Percentiles rank a stretch among this genome's conserved stretches.
Conservation (phyloP, 2,329 filamentous ascomycete genomes). For the Seiridium unicorne region DNA sequence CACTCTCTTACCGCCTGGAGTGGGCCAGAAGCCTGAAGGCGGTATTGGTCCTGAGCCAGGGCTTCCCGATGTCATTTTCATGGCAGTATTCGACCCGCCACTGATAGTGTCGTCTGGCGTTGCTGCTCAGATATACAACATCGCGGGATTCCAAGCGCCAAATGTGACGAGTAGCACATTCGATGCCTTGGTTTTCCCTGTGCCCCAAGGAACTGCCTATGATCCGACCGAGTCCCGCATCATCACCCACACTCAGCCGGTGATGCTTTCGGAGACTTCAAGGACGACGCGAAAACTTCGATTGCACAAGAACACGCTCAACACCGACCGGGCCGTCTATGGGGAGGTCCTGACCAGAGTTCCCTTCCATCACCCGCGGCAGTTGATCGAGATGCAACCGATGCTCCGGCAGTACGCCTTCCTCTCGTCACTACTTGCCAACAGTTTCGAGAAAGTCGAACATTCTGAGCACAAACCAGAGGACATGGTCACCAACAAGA, state of each 20-base stretch:
- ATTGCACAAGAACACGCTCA: conserved; percentile 58
- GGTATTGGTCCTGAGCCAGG: conserved; percentile 45
- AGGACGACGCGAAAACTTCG: neutral
- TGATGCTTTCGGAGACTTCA: conserved; percentile 34
- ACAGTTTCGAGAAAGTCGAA: conserved; percentile 49
- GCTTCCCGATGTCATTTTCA: conserved; percentile 71
- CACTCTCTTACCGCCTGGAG: conserved; percentile 51
- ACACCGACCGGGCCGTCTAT: conserved; percentile 71
- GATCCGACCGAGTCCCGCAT: conserved; percentile 58
- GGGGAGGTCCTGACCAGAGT: conserved; percentile 65
- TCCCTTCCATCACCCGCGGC: conserved; percentile 75
- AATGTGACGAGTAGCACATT: conserved; percentile 40
- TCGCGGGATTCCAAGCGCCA: conserved; percentile 46
- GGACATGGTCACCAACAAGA: conserved; percentile 15
- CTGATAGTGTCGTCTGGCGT: conserved; percentile 66
- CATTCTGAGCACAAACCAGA: conserved; percentile 14
- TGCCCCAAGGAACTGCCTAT: conserved; percentile 44
- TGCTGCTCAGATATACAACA: conserved; percentile 61
- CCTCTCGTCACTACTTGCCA: conserved; percentile 61
- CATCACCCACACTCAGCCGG: conserved; percentile 46
- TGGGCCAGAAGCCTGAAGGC: conserved; percentile 45
- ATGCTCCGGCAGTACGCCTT: conserved; percentile 74
- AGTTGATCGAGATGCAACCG: conserved; percentile 73
- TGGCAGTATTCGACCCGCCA: conserved; percentile 72
- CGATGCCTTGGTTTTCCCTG: conserved; percentile 58